Base-by-base conservation (phyloP, 169 alveolate species). In the Cryptosporidium sp. region DNA sequence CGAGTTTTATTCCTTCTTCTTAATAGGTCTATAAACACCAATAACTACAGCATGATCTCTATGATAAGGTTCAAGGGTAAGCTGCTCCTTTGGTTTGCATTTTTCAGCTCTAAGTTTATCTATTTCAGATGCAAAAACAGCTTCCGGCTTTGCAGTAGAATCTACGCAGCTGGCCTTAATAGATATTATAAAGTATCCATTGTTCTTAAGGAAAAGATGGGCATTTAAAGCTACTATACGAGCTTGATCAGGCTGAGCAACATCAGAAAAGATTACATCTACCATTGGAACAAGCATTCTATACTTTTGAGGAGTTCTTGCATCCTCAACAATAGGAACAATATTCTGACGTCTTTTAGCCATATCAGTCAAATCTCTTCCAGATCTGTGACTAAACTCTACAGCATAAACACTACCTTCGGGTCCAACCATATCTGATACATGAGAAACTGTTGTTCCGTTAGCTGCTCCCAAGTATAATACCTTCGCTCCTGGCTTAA, bases 271-370 rank as follows among this genome's bases (percentile, higher is more conserved):
- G 67, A 99, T 96, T 71, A 97, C 99, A 85, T 99, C 99, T 41
- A 97, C 99, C 99, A 97, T 98, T 67, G 99, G 99, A 8, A 98
- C 99, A 39, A 97, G 96, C 99, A 98, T 97, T 93, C 99, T 94
- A 91, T 98, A 98, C 91, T 96, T 96, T 89, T 95, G 96, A 41
- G 99, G 99, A 85, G 97, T 99, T 84, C 99, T 97, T 21, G 99
- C 99, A 91, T 98, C 99, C 92, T 98, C 99, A 37, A 99, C 99
- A 26, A 99, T 99, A 45, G 99, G 99, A 26, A 98, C 99, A 68
- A 99, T 97, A 92, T 98, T 98, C 55, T 97, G 97, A 86, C 99
- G 95, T 91, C 97, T 97, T 93, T 97, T 98, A 12, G 99, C 99
- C 99, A 99, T 97, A 95, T 98, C 98, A 31, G 99, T 98, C 80